phyloP scores from a whole-genome alignment of 73 alveolate species.

The Tetrahymena thermophila region DNA sequence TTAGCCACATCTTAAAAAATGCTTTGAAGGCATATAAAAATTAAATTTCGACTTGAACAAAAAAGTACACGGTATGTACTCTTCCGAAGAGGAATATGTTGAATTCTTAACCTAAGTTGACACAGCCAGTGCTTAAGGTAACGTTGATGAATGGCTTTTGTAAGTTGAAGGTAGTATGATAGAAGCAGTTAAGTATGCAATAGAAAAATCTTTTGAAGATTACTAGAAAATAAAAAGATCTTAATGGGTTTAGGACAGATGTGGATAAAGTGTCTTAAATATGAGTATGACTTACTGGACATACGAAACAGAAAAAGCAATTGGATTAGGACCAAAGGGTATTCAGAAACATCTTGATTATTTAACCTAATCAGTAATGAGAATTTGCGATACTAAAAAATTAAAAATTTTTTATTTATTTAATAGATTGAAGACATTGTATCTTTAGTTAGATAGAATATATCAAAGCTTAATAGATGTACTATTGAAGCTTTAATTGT shows the following conservation, averaged over 20 bases:
- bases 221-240: conserved; percentile 62
- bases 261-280: conserved; percentile 10
- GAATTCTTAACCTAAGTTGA: conserved; percentile 80
- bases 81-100: conserved; percentile 92
- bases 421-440: conserved; percentile 79
- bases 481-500: conserved; percentile 88
- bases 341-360: background rate
- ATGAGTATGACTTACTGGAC: conserved; percentile 24
- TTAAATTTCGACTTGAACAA: conserved; percentile 84
- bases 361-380: conserved; percentile 34
- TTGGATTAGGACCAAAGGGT: background rate
- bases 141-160: conserved; percentile 98
- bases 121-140: conserved; percentile 85
- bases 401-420: too few species aligned
- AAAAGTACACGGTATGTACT: conserved; percentile 90
- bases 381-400: conserved; percentile 9
- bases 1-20: conserved; percentile 89
- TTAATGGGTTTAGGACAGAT: conserved; percentile 51
- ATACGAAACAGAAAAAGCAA: conserved; percentile 3
- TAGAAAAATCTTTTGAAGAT: conserved; percentile 72
- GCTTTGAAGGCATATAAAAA: conserved; percentile 85
- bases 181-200: conserved; percentile 66
- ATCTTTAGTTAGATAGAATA: conserved; percentile 82
- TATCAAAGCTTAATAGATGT: conserved; percentile 75
- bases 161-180: conserved; percentile 91